Evolutionary conservation across 2,329 filamentous ascomycete genomes (phyloP).

Genomic region (Sporothrix schenckii): DNA sequence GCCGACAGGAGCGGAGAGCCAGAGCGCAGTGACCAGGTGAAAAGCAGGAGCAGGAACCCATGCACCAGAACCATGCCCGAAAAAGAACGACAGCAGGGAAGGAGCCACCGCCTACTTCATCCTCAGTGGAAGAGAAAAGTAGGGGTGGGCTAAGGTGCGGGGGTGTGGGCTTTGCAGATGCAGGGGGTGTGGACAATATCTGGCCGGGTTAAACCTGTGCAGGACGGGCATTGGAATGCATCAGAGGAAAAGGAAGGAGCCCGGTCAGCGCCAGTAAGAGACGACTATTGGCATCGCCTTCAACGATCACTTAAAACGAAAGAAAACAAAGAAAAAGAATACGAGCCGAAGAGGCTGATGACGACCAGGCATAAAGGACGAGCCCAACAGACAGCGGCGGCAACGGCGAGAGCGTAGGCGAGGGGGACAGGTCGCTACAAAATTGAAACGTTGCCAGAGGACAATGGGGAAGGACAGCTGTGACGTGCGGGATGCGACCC

Average conservation of each 20-base stretch:
- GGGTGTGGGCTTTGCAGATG: slow-evolving; percentile 1
- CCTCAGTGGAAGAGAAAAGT: neutral
- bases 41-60: neutral
- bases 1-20: slow-evolving; percentile 11
- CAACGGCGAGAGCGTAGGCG: slow-evolving; percentile 8
- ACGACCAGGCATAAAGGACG: neutral
- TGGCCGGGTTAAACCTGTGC: neutral
- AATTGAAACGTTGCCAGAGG: neutral
- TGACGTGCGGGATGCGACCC: slow-evolving; percentile 16
- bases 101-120: neutral
- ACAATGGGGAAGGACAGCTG: neutral
- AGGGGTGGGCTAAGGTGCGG: neutral
- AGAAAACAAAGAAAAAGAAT: neutral
- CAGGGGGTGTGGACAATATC: slow-evolving; percentile 17
- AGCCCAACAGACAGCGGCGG: slow-evolving; percentile 7
- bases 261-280: no score
- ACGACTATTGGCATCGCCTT: neutral
- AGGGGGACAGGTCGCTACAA: neutral
- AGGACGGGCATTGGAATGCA: neutral
- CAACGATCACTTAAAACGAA: neutral
- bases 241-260: no score
- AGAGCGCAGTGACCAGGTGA: slow-evolving; percentile 13
- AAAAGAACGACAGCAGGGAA: neutral
- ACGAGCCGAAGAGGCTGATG: neutral
- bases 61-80: neutral